These are phyloP conservation scores for Sarocladium kiliense DNA, from an alignment of 2,329 filamentous ascomycete species.

Conservation along the genomic window DNA sequence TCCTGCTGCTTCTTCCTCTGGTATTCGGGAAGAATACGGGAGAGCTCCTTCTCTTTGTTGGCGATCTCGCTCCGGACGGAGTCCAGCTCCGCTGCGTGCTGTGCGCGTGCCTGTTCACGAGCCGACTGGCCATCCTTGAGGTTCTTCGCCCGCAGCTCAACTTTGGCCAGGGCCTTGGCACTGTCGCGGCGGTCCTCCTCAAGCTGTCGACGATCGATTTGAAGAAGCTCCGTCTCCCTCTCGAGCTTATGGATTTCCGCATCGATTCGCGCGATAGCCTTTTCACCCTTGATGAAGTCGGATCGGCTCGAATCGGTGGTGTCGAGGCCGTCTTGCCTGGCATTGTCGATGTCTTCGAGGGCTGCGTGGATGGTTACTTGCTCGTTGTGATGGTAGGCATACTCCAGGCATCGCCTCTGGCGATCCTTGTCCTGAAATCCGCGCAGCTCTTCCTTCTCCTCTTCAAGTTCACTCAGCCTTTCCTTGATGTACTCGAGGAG, in stretches of 20 bases:
- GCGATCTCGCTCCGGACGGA: slow-evolving; percentile 70
- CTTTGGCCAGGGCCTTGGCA: slow-evolving; percentile 74
- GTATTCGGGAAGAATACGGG: slow-evolving; percentile 70
- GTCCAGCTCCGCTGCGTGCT: slow-evolving; percentile 67
- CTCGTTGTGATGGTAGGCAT: slow-evolving; percentile 88
- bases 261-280: slow-evolving; percentile 71
- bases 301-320: slow-evolving; percentile 77
- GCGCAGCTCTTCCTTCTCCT: slow-evolving; percentile 93
- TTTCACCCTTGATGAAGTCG: slow-evolving; percentile 72
- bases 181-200: slow-evolving; percentile 85
- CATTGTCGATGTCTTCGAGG: slow-evolving; percentile 77
- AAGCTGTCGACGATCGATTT: slow-evolving; percentile 78
- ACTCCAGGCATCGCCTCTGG: slow-evolving; percentile 86
- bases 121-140: slow-evolving; percentile 78
- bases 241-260: slow-evolving; percentile 73
- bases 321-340: slow-evolving; percentile 75
- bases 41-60: slow-evolving; percentile 70
- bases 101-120: slow-evolving; percentile 65
- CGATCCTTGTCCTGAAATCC: slow-evolving; percentile 94
- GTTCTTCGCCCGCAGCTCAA: slow-evolving; percentile 78
- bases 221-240: slow-evolving; percentile 78
- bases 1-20: slow-evolving; percentile 70
- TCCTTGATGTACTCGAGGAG: slow-evolving; percentile 88
- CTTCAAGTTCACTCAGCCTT: slow-evolving; percentile 81
- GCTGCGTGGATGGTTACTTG: slow-evolving; percentile 73